phyloP scores from a whole-genome alignment of 1,284 basidiomycete species.

The Stereum hirsutum region DNA sequence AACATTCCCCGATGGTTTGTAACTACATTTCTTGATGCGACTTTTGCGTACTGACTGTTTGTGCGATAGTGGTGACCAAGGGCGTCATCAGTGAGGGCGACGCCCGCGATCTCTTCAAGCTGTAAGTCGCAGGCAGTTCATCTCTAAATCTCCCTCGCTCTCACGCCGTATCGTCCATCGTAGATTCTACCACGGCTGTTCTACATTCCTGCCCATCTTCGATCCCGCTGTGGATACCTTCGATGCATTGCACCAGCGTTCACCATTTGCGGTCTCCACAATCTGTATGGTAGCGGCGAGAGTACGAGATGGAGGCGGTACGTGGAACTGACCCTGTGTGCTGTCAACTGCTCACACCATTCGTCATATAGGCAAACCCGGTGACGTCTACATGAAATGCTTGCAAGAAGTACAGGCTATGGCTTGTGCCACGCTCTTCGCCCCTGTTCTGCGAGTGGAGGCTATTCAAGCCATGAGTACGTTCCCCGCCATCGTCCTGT shows the following conservation, averaged over 20 bases:
- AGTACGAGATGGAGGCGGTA: conserved; percentile 81
- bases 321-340: conserved; percentile 11
- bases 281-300: conserved; percentile 88
- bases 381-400: conserved; percentile 57
- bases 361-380: conserved; percentile 39
- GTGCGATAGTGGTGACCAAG: conserved; percentile 61
- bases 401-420: conserved; percentile 79
- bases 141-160: conserved; percentile 3
- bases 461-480: conserved; percentile 86
- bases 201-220: conserved; percentile 83
- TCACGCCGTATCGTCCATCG: conserved; percentile 10
- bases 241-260: conserved; percentile 70
- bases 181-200: conserved; percentile 83
- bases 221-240: conserved; percentile 73
- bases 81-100: conserved; percentile 72
- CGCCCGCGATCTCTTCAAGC: conserved; percentile 75
- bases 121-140: conserved; percentile 40
- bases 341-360: background rate
- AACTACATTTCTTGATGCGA: conserved; percentile 13
- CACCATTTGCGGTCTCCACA: conserved; percentile 77
- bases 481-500: conserved; percentile 18
- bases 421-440: conserved; percentile 78
- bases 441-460: conserved; percentile 74
- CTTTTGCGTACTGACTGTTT: conserved; percentile 7
- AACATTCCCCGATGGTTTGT: conserved; percentile 69